A percentile compares a stretch with the other conserved stretches of the same genome.
These are phyloP conservation scores for Mycena vitilis DNA, from an alignment of 768 basidiomycete genomes.

Conservation along the genomic window DNA sequence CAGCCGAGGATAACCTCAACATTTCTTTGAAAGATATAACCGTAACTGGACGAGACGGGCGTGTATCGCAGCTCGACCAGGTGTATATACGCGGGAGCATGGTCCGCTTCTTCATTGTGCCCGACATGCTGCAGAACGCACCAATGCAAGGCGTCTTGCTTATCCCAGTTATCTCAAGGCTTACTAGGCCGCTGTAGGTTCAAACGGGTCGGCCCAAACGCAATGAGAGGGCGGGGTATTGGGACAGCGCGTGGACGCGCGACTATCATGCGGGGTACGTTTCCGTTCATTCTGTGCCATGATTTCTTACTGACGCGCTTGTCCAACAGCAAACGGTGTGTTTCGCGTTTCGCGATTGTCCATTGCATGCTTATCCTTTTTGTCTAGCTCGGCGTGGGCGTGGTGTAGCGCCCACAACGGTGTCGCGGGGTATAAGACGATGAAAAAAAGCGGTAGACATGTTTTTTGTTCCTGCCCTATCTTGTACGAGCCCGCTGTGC, in stretches of 20 bases:
- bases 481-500: slow-evolving; percentile 26
- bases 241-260: slow-evolving; percentile 99
- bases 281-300: slow-evolving; percentile 6
- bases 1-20: slow-evolving; percentile 98
- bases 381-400: slow-evolving; percentile 85
- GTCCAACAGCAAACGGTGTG: slow-evolving; percentile 79
- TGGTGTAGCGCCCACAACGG: slow-evolving; percentile 74
- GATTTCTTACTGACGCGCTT: slow-evolving; percentile 36
- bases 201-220: slow-evolving; percentile 97
- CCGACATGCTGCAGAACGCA: slow-evolving; percentile 99
- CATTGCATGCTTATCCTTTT: slow-evolving; percentile 33
- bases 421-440: slow-evolving; percentile 82
- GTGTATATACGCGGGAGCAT: slow-evolving; percentile 99
- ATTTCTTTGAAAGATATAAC: slow-evolving; percentile 97
- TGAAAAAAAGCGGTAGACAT: slow-evolving; percentile 49
- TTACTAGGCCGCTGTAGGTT: slow-evolving; percentile 72
- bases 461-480: slow-evolving; percentile 12
- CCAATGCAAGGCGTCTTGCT: slow-evolving; percentile 80
- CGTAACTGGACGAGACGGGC: slow-evolving; percentile 97
- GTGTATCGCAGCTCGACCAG: slow-evolving; percentile 98
- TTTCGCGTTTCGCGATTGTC: slow-evolving; percentile 3
- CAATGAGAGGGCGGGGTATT: slow-evolving; percentile 98
- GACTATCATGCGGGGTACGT: slow-evolving; percentile 96
- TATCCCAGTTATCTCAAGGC: slow-evolving; percentile 16
- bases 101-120: slow-evolving; percentile 98